Evolutionary conservation across 2,329 filamentous ascomycete species (phyloP).

Genomic region (Microcyclospora pomicola): DNA sequence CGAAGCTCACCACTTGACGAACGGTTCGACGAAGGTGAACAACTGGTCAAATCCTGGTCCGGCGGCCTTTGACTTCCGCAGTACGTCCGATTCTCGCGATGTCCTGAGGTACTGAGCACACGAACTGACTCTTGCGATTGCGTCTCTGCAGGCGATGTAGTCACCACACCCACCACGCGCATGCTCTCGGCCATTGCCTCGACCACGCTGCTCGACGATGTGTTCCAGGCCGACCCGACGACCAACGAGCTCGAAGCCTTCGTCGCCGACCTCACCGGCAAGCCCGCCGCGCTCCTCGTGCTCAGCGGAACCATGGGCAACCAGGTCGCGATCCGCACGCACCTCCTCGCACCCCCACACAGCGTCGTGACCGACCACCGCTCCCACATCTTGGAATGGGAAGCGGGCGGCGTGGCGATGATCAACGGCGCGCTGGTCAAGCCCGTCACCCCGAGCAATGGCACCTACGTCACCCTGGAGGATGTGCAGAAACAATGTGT

Average conservation of each 20-base stretch:
- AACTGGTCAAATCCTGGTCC: slow-evolving; percentile 33
- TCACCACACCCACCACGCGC: slow-evolving; percentile 61
- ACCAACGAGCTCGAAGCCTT: slow-evolving; percentile 64
- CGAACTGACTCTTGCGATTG: background rate
- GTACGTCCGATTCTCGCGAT: slow-evolving; percentile 12
- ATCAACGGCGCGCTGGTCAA: slow-evolving; percentile 59
- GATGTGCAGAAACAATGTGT: slow-evolving; percentile 56
- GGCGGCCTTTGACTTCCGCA: slow-evolving; percentile 44
- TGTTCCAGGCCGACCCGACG: slow-evolving; percentile 65
- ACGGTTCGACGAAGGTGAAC: slow-evolving; percentile 17
- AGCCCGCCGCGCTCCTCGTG: slow-evolving; percentile 66
- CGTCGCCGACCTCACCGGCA: slow-evolving; percentile 58
- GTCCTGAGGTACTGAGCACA: background rate
- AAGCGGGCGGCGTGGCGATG: slow-evolving; percentile 54
- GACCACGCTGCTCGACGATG: slow-evolving; percentile 69
- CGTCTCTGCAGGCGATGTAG: slow-evolving; percentile 36
- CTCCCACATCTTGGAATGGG: slow-evolving; percentile 61
- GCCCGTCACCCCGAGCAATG: slow-evolving; percentile 54
- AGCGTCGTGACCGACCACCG: slow-evolving; percentile 66
- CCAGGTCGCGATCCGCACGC: slow-evolving; percentile 66
- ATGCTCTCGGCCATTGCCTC: slow-evolving; percentile 71
- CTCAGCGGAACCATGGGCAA: slow-evolving; percentile 92
- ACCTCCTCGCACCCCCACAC: slow-evolving; percentile 68
- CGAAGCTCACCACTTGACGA: slow-evolving; percentile 12
- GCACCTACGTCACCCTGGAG: slow-evolving; percentile 58